Percentiles rank a stretch among this genome's conserved stretches.
These are phyloP conservation scores for Vaccinium vitisidaea DNA, from an alignment of 148 eudicot genomes.

Conservation along the genomic window DNA sequence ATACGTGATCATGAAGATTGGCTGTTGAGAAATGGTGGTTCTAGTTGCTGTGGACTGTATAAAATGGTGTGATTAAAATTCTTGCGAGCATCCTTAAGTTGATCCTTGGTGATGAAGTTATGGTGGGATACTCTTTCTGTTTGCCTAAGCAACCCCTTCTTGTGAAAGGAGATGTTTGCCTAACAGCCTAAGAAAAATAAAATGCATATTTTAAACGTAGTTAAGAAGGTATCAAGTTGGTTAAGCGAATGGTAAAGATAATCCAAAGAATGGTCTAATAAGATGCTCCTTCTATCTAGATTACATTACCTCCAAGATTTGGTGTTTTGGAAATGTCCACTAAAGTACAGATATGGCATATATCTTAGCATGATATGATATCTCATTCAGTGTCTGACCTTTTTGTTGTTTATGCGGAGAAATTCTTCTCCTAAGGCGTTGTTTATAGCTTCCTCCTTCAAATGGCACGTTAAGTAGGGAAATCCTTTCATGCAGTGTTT, in stretches of 20 bases:
- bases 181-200: not conserved
- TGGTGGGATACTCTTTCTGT: not conserved
- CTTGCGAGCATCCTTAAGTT: not conserved
- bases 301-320: not conserved
- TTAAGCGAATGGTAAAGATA: not conserved
- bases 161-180: not conserved
- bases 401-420: not conserved
- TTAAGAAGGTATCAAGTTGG: not conserved
- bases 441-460: not conserved
- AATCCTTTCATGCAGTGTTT: not conserved
- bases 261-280: not conserved
- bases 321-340: not conserved
- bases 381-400: not conserved
- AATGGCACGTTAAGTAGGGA: not conserved
- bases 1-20: not conserved
- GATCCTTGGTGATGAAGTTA: not conserved
- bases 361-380: not conserved
- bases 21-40: not conserved
- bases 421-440: not conserved
- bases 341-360: not conserved
- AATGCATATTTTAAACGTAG: not conserved
- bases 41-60: not conserved
- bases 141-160: not conserved
- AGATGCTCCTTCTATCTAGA: not conserved
- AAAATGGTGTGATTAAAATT: not conserved